Percentiles rank a stretch among this genome's conserved stretches.
phyloP scores from a whole-genome alignment of 2,329 filamentous ascomycete species.

The Neofusicoccum ribis region DNA sequence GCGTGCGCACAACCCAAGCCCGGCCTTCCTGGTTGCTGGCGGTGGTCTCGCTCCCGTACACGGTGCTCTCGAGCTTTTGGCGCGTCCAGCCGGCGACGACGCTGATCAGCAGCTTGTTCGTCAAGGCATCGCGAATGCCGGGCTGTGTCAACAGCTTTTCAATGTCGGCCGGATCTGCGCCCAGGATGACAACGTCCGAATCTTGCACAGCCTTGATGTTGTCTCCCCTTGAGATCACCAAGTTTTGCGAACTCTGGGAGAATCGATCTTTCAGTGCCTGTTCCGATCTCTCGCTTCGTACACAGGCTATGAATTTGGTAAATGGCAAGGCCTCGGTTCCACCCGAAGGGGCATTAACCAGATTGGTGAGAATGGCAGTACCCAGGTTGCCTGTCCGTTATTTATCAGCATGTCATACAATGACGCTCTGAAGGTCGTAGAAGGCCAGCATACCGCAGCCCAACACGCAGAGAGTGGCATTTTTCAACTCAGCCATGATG shows the following conservation, averaged over 20 bases:
- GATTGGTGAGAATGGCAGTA: conserved; percentile 38
- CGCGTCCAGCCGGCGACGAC: conserved; percentile 53
- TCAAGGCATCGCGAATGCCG: conserved; percentile 42
- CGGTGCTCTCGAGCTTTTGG: conserved; percentile 38
- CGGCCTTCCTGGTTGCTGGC: conserved; percentile 18
- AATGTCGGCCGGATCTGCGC: conserved; percentile 49
- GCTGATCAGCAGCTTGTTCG: conserved; percentile 52
- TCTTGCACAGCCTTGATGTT: conserved; percentile 37
- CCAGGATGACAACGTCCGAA: conserved; percentile 49
- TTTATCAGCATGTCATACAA: neutral
- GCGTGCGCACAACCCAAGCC: conserved; percentile 42
- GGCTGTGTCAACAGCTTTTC: conserved; percentile 38
- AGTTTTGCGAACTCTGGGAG: conserved; percentile 29
- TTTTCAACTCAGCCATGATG: conserved; percentile 1
- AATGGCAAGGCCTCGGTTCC: conserved; percentile 26
- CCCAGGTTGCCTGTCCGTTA: conserved; percentile 40
- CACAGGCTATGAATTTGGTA: conserved; percentile 43
- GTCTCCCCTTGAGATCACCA: conserved; percentile 38
- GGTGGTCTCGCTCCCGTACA: conserved; percentile 32
- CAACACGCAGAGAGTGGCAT: conserved; percentile 26
- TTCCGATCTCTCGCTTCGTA: conserved; percentile 42
- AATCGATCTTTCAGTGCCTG: conserved; percentile 37
- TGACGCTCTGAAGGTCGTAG: neutral
- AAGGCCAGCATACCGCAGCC: conserved; percentile 30
- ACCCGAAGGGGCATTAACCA: conserved; percentile 28